phyloP scores from a whole-genome alignment of 768 basidiomycete species.

The Fomitopsis pulvina region DNA sequence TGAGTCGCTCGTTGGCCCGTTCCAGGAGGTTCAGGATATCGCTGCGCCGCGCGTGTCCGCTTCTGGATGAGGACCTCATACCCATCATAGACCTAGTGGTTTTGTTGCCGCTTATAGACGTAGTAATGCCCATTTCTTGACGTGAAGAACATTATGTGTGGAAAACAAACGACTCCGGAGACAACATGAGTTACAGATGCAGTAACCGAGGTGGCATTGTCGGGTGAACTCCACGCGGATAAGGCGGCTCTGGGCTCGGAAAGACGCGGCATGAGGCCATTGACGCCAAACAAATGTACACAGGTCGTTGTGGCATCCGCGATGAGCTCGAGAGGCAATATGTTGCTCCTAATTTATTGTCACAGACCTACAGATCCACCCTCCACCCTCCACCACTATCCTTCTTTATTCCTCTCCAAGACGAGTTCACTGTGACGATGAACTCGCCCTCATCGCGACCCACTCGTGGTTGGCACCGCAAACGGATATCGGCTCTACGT shows the following conservation, averaged over 20 bases:
- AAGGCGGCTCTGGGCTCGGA: background rate
- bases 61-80: background rate
- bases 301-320: background rate
- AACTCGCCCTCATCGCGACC: slow-evolving; percentile 10
- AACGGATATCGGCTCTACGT: slow-evolving; percentile 48
- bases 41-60: background rate
- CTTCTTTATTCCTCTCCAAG: background rate
- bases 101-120: too few relatives aligned
- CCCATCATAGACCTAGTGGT: too few relatives aligned
- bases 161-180: too few relatives aligned
- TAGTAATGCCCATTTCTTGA: too few relatives aligned
- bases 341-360: background rate
- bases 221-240: too few relatives aligned
- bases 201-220: too few relatives aligned
- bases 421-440: background rate
- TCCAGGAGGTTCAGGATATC: slow-evolving; percentile 3
- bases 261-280: background rate
- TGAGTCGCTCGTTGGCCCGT: slow-evolving; percentile 14
- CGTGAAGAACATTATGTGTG: too few relatives aligned
- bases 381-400: too few relatives aligned
- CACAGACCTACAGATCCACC: too few relatives aligned
- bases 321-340: background rate
- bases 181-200: too few relatives aligned
- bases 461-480: slow-evolving; percentile 37
- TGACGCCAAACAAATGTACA: background rate